These are phyloP conservation scores for Aspergillus phoenicis DNA, from an alignment of 2,329 filamentous ascomycete species.

Conservation along the genomic window DNA sequence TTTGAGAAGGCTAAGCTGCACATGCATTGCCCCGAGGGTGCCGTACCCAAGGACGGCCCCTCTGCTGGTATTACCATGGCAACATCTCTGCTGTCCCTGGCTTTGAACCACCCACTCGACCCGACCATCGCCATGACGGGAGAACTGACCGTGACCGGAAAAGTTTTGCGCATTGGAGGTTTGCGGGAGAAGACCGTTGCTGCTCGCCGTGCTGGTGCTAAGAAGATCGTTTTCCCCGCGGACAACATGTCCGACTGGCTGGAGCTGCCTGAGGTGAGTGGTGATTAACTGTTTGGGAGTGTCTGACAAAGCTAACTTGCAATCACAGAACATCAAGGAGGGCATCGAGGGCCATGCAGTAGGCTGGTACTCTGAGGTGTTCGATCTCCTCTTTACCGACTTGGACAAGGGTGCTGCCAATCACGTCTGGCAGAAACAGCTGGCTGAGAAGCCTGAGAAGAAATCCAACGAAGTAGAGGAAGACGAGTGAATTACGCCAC, in stretches of 20 bases:
- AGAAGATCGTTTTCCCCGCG: constrained; percentile 88
- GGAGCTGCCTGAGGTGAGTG: constrained; percentile 88
- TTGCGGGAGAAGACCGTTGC: constrained; percentile 97
- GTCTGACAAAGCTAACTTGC: constrained; percentile 21
- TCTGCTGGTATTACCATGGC: constrained; percentile 98
- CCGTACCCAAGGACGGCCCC: constrained; percentile 89
- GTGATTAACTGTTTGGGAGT: constrained; percentile 7
- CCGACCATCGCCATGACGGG: constrained; percentile 97
- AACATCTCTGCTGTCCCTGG: constrained; percentile 84
- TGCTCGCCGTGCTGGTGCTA: constrained; percentile 86
- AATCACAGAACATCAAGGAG: constrained; percentile 87
- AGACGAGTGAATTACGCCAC: constrained; percentile 28
- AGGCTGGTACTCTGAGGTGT: constrained; percentile 92
- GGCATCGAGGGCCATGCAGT: constrained; percentile 90
- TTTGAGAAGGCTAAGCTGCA: constrained; percentile 96
- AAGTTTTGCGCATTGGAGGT: constrained; percentile 92
- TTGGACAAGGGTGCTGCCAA: constrained; percentile 75
- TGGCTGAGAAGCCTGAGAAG: constrained; percentile 58
- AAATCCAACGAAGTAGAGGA: constrained; percentile 28
- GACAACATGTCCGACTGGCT: constrained; percentile 98
- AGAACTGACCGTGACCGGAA: constrained; percentile 93
- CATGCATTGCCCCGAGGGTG: constrained; percentile 93
- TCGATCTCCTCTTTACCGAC: constrained; percentile 83
- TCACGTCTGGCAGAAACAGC: constrained; percentile 67
- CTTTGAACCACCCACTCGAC: constrained; percentile 74